These are phyloP conservation scores for Eucalyptus microcorys DNA, from an alignment of 345 rosid species.

Conservation along the genomic window DNA sequence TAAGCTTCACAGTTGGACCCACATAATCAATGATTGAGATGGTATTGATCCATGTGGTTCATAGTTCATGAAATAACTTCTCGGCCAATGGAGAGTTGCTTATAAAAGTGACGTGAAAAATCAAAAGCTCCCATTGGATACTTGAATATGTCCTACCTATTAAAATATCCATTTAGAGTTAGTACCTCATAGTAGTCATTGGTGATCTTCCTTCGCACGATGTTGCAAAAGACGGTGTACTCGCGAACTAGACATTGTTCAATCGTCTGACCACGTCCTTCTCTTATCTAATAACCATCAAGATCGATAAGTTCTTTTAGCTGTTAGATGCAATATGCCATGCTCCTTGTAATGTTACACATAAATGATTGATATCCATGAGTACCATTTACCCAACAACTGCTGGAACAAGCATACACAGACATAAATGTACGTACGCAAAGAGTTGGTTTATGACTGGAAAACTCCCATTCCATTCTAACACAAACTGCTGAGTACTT, in stretches of 20 bases:
- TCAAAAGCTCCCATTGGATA: not conserved
- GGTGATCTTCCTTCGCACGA: not conserved
- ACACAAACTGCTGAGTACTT: not conserved
- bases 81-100: not conserved
- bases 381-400: not conserved
- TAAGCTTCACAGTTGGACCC: not conserved
- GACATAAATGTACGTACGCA: not conserved
- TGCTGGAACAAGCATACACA: not conserved
- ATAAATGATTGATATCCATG: not conserved
- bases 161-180: not conserved
- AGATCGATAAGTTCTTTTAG: not conserved
- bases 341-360: not conserved
- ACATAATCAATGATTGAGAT: not conserved
- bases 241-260: conserved; percentile 1
- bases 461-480: not conserved
- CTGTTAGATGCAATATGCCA: not conserved
- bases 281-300: not conserved
- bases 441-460: not conserved
- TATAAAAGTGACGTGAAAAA: not conserved
- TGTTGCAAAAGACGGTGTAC: not conserved
- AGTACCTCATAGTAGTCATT: conserved; percentile 1
- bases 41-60: not conserved
- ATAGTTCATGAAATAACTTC: not conserved
- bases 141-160: not conserved
- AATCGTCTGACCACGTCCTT: not conserved